Percentiles rank a stretch among this genome's conserved stretches.
These are phyloP conservation scores for Globisporangium abappressorium DNA, from an alignment of 352 stramenopile genomes.

Conservation along the genomic window DNA sequence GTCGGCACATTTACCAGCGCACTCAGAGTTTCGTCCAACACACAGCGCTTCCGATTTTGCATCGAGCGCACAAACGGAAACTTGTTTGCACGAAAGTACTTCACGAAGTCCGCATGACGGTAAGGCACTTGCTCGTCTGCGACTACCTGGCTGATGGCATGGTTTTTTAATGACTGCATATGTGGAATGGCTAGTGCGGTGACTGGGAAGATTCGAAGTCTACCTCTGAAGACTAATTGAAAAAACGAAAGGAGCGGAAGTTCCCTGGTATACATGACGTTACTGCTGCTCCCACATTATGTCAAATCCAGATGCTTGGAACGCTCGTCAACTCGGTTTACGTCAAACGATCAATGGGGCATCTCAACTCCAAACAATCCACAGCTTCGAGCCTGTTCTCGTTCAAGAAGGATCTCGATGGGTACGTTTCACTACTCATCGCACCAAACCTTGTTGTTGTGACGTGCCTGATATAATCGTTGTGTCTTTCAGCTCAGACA, in stretches of 20 bases:
- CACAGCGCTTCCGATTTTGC: slow-evolving; percentile 68
- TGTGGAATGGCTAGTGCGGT: slow-evolving; percentile 33
- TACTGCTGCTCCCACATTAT: slow-evolving; percentile 27
- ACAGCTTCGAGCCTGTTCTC: slow-evolving; percentile 43
- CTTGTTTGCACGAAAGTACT: slow-evolving; percentile 57
- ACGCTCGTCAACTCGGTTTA: slow-evolving; percentile 62
- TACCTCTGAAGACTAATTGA: slow-evolving; percentile 47
- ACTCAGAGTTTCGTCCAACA: slow-evolving; percentile 78
- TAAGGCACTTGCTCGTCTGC: slow-evolving; percentile 20
- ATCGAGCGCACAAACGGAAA: slow-evolving; percentile 85
- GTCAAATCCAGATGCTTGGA: slow-evolving; percentile 52
- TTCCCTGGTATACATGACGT: slow-evolving; percentile 34
- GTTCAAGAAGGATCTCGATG: slow-evolving; percentile 79
- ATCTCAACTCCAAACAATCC: slow-evolving; percentile 46
- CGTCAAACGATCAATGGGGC: slow-evolving; percentile 53
- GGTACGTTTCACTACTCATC: slow-evolving; percentile 25
- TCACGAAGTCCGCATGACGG: slow-evolving; percentile 64
- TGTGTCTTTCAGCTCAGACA: slow-evolving; percentile 44
- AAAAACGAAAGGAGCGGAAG: slow-evolving; percentile 41
- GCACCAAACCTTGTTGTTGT: background rate
- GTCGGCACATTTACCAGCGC: slow-evolving; percentile 51
- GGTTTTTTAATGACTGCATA: background rate
- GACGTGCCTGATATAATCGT: background rate
- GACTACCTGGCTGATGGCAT: background rate
- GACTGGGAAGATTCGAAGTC: slow-evolving; percentile 49